Base-by-base conservation (phyloP, 2,329 filamentous ascomycete genomes). In the Trichophaea hybrida region DNA sequence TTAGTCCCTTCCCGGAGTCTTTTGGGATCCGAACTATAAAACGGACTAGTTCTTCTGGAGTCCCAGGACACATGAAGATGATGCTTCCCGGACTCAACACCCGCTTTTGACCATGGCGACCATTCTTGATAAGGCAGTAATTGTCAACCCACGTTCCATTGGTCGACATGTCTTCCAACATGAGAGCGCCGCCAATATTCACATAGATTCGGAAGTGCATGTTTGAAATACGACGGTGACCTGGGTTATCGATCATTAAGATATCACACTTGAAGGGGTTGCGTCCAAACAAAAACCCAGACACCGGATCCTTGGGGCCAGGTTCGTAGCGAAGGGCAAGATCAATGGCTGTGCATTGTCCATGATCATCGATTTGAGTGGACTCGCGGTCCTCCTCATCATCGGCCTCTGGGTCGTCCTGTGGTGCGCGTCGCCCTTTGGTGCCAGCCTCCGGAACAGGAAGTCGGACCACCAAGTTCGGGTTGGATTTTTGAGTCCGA, bases 201-300 rank as follows among this genome's bases (percentile, higher is more conserved):
- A 95, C 78, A 69, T 85, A 95, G 63, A 98, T 94, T 57, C 88
- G 84, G 71, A 97, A 98, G 71, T 98, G 93, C n/a, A 86, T 78
- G 70, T 97, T 96, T 75, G 91, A 97, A 61, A 98, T 79, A 48
- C 86, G 80, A 70, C 81, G 85, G 17, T 60, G 57, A 49, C 48
- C 46, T 56, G 80, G 75, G 0, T 80, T 79, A 65, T 91, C 85
- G 67, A 79, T 79, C 51, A 90, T 73, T 60, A 83, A 73, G 55
- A 87, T 76, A 69, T 98, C 93, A 72, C 87, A 93, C 37, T 80
- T 78, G 50, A 71, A 67, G 0, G 73, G 67, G 69, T 93, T 91
- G 58, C 93, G 83, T 34, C 93, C 93, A 72, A 98, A 97, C 48
- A 81, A 79, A 72, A 94, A 97, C 40, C 93, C 93, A 55, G 80